Conservation (phyloP, 371 early-diverging fungal genomes). For the Circinella umbellata region DNA sequence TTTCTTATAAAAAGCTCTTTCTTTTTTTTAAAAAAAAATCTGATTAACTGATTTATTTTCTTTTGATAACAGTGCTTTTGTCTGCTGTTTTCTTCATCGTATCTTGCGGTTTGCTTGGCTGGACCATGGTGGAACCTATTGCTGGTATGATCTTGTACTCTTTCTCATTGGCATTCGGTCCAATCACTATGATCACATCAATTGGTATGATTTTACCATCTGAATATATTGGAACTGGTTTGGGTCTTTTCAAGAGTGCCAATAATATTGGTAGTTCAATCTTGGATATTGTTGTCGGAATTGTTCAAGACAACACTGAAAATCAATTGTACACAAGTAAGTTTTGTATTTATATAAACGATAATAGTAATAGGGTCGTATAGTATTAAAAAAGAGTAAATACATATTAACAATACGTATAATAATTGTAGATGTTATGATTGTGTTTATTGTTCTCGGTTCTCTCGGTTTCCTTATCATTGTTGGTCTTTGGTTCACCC, state of each 20-base stretch:
- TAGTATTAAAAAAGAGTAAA: too few species aligned
- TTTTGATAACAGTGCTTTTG: slow-evolving; percentile 20
- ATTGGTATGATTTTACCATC: slow-evolving; percentile 56
- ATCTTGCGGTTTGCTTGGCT: slow-evolving; percentile 48
- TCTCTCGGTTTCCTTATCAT: slow-evolving; percentile 43
- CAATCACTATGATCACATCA: slow-evolving; percentile 57
- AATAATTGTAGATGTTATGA: slow-evolving; percentile 36
- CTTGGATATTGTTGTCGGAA: slow-evolving; percentile 54
- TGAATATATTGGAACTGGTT: slow-evolving; percentile 58
- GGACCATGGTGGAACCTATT: slow-evolving; percentile 43
- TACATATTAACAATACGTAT: not conserved
- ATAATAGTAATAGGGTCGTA: too few species aligned
- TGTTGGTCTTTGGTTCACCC: slow-evolving; percentile 28
- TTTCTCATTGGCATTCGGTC: slow-evolving; percentile 55
- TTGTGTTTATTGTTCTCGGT: slow-evolving; percentile 39
- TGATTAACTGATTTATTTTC: not conserved
- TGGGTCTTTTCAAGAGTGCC: slow-evolving; percentile 56
- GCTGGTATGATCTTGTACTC: slow-evolving; percentile 57
- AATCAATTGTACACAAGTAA: slow-evolving; percentile 36
- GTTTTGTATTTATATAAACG: not conserved
- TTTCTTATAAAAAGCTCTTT: too few species aligned
- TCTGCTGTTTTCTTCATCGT: slow-evolving; percentile 52
- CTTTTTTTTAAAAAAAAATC: too few species aligned
- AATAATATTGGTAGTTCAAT: slow-evolving; percentile 57
- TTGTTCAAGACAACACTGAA: slow-evolving; percentile 53